Evolutionary conservation across 2,329 filamentous ascomycete species (phyloP).

Genomic region (Epichloe sp.): DNA sequence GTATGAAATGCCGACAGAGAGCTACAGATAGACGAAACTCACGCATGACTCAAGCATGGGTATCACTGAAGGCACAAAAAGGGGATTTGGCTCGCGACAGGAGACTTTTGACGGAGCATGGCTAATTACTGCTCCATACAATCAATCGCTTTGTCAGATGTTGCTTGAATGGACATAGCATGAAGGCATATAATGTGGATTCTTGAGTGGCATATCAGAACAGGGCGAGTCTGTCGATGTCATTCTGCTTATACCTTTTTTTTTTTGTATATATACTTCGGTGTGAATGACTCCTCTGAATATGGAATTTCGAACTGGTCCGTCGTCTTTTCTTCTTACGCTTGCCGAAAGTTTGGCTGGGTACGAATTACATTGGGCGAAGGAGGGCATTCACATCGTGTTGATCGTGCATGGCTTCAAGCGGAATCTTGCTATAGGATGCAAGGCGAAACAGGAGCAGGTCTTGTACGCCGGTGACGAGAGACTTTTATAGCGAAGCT

Average conservation of each 20-base stretch:
- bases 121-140: neutral
- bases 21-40: conserved; percentile 17
- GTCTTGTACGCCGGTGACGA: neutral
- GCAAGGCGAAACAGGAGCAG: neutral
- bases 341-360: neutral
- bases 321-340: neutral
- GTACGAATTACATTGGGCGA: neutral
- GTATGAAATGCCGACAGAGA: conserved; percentile 29
- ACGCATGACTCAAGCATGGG: neutral
- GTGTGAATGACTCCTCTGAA: neutral
- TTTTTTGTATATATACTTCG: neutral
- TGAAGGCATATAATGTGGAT: neutral
- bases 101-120: neutral
- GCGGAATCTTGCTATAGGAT: neutral
- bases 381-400: neutral
- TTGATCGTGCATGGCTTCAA: neutral
- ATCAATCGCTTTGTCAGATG: neutral
- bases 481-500: neutral
- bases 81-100: neutral
- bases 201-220: neutral
- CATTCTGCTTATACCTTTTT: neutral
- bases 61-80: neutral
- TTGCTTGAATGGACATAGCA: neutral
- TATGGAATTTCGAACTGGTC: neutral
- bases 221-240: neutral